A percentile compares a stretch with the other conserved stretches of the same genome.
Conservation (phyloP, 2,329 filamentous ascomycete genomes). For the Fusarium austroafricanum region DNA sequence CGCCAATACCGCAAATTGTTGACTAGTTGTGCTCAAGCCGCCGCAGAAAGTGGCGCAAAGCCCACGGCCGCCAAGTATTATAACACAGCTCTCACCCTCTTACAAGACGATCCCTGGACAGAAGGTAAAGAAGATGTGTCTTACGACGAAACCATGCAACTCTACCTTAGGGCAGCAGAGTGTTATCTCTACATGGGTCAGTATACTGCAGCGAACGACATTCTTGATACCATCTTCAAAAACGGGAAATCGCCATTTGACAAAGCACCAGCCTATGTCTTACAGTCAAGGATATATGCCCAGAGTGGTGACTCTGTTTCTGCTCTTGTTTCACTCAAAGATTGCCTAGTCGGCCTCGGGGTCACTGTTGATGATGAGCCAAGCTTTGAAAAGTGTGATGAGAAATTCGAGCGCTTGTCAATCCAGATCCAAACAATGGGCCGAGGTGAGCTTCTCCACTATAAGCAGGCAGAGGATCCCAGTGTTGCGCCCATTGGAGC, state of each 20-base stretch:
- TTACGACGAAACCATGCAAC: conserved; percentile 86
- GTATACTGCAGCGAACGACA: conserved; percentile 71
- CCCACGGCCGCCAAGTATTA: conserved; percentile 87
- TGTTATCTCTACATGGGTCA: conserved; percentile 84
- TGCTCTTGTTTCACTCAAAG: conserved; percentile 76
- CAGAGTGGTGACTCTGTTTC: conserved; percentile 77
- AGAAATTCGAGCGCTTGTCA: conserved; percentile 74
- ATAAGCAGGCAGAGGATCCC: conserved; percentile 60
- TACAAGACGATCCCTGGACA: conserved; percentile 84
- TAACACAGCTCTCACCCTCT: conserved; percentile 77
- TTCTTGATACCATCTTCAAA: conserved; percentile 77
- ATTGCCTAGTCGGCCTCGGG: conserved; percentile 76
- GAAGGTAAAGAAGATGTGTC: conserved; percentile 76
- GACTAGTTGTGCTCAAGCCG: conserved; percentile 80
- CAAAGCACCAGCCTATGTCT: conserved; percentile 84
- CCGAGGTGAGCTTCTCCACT: conserved; percentile 57
- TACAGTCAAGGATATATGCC: conserved; percentile 82
- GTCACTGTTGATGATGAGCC: conserved; percentile 73
- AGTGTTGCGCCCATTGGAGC: conserved; percentile 73
- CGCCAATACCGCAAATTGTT: conserved; percentile 79
- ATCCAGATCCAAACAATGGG: conserved; percentile 70
- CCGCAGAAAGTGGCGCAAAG: conserved; percentile 84
- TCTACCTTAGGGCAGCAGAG: conserved; percentile 84
- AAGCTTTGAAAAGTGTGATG: conserved; percentile 81
- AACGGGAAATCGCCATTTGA: conserved; percentile 79